Base-by-base conservation (phyloP, 495 filamentous ascomycete genomes). In the Penicillium silybi region DNA sequence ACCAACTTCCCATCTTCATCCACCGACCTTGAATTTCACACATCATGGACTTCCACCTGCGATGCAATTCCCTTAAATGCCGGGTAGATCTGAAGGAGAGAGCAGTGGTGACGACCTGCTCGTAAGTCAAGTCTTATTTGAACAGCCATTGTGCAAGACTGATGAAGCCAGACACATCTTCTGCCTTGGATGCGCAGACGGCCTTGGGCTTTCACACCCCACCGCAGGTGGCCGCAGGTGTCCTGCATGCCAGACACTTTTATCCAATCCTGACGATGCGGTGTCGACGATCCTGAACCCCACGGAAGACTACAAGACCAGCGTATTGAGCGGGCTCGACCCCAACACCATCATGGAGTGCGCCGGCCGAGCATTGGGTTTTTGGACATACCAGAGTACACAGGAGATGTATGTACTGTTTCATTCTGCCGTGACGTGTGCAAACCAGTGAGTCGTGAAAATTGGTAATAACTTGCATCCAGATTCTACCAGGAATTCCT, bases 251-350 rank as follows among this genome's bases (percentile, higher is more conserved):
- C 76, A 84, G 35, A 79, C 82, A 3, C 70, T 73, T 4, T 77
- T 98, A 7, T 62, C 68, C 20, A 87, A 86, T 54, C 83, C 84
- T 0, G 90, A 96, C 59, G 91, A 95, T 71, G 87, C 82, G 17
- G 83, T 90, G 3, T 77, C 84, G 17, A 84, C 86, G 1, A 78
- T 85, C 41, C 77, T 98, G 27, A 89, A 88, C 50, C 92, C 92
- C 0, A 84, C 87, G 0, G 92, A 97, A 64, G 93, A 96, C 54
- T 97, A 95, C 76, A 96, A 96, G 63, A 92, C 90, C 0, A 90
- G 89, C 53, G 85, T 93, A 9, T 73, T 98, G 13, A 89, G 88
- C 65, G 93, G 93, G 0, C 70, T 96, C 6, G 88, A 81, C 48
- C 93, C 93, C 2, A 86, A 80, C 35, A 80, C 85, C 10, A 88